A percentile compares a stretch with the other conserved stretches of the same genome.
These are phyloP conservation scores for Alternaria consortialis DNA, from an alignment of 2,329 filamentous ascomycete genomes.

Conservation along the genomic window DNA sequence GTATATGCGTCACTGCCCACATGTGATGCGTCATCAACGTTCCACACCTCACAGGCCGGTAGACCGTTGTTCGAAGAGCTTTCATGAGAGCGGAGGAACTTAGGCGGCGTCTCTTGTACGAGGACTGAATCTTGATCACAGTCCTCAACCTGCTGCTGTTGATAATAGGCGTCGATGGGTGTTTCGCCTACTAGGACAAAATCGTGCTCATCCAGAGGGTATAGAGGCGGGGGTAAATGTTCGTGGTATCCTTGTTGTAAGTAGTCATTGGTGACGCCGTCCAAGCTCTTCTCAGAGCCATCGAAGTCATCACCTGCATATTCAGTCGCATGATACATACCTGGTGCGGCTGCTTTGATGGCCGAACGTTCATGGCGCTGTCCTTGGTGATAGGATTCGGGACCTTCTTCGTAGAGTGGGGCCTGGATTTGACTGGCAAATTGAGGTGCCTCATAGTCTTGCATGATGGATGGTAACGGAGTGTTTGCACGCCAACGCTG, in stretches of 20 bases:
- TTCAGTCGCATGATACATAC: not conserved
- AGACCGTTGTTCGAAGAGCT: not conserved
- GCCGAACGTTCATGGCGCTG: not conserved
- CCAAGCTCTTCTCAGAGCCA: constrained; percentile 5
- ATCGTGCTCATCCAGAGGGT: not conserved
- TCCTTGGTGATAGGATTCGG: not conserved
- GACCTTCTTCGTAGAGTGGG: not conserved
- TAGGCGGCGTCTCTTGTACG: constrained; percentile 19
- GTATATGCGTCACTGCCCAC: not conserved
- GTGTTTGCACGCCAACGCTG: constrained; percentile 20
- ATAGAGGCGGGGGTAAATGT: not conserved
- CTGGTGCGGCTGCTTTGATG: not conserved
- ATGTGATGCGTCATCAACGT: not conserved
- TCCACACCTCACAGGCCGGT: not conserved
- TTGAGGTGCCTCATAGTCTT: constrained; percentile 14
- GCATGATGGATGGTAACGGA: constrained; percentile 24
- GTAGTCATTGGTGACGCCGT: not conserved
- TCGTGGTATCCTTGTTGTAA: constrained; percentile 4
- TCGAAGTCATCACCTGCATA: not conserved
- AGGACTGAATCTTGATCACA: constrained; percentile 9
- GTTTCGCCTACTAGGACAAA: constrained; percentile 9
- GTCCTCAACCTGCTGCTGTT: not conserved
- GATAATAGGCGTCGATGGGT: not conserved
- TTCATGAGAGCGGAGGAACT: not conserved
- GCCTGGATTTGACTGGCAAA: constrained; percentile 17